Percentiles rank a stretch among this genome's conserved stretches.
Evolutionary conservation across 192 early-diverging fungal species (phyloP).

Genomic region (Entophlyctis luteolus): DNA sequence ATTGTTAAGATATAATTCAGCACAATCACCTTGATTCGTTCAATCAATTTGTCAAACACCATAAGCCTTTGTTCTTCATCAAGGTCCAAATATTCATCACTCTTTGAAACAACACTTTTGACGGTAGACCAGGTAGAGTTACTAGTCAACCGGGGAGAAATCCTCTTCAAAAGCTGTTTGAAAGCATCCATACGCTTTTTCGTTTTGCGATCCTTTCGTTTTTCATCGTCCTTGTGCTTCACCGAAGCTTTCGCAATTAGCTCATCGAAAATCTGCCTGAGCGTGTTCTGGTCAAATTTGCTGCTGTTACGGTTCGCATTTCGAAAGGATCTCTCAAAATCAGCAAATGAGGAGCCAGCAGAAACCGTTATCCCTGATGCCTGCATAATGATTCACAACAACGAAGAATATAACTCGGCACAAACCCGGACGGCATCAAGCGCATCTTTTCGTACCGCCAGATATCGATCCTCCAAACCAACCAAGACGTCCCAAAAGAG

Average conservation of each 20-base stretch:
- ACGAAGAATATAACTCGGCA: slow-evolving; percentile 9
- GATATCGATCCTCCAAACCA: slow-evolving; percentile 70
- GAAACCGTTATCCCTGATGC: not conserved
- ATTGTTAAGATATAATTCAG: not conserved
- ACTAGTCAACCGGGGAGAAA: slow-evolving; percentile 57
- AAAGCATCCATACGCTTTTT: slow-evolving; percentile 76
- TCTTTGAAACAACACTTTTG: slow-evolving; percentile 37
- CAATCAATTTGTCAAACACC: slow-evolving; percentile 71
- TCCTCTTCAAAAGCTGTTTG: slow-evolving; percentile 63
- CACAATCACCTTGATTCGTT: slow-evolving; percentile 51
- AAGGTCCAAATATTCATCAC: slow-evolving; percentile 63
- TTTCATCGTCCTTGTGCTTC: slow-evolving; percentile 64
- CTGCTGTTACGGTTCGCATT: not conserved
- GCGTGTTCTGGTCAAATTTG: slow-evolving; percentile 20
- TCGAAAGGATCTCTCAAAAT: slow-evolving; percentile 1
- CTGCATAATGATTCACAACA: not conserved
- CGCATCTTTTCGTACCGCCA: slow-evolving; percentile 64
- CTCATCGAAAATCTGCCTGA: slow-evolving; percentile 38
- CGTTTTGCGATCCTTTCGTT: slow-evolving; percentile 62
- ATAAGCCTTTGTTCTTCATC: slow-evolving; percentile 63
- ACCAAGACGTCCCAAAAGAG: slow-evolving; percentile 90
- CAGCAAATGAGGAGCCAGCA: not conserved
- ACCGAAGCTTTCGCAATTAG: slow-evolving; percentile 57
- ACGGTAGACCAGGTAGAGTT: slow-evolving; percentile 70
- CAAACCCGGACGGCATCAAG: slow-evolving; percentile 62